These are phyloP conservation scores for Akanthomyces dipterigenus DNA, from an alignment of 2,329 filamentous ascomycete species.

Conservation along the genomic window DNA sequence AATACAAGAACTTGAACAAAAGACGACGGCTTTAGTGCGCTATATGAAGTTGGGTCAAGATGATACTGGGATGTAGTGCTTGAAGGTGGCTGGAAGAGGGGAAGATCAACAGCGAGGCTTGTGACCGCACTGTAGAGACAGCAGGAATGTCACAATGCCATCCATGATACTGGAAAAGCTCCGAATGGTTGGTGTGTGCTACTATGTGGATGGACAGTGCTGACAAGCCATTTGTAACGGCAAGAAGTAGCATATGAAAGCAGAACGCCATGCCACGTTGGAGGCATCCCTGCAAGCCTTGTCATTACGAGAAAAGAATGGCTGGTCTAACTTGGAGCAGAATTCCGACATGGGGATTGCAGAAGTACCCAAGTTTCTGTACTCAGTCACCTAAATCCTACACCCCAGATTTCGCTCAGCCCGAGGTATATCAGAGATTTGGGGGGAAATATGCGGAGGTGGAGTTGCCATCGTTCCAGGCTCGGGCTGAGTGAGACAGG, in stretches of 20 bases:
- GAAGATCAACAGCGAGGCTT: neutral
- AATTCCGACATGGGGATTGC: neutral
- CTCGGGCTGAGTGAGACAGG: slow-evolving; percentile 3
- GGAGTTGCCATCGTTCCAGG: neutral
- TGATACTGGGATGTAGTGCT: neutral
- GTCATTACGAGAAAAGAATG: neutral
- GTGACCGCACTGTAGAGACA: neutral
- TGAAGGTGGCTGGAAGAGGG: slow-evolving; percentile 1
- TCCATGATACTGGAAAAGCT: neutral
- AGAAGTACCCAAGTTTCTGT: neutral
- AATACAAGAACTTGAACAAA: neutral
- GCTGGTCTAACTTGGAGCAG: neutral
- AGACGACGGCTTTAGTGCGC: neutral
- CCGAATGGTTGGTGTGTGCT: neutral
- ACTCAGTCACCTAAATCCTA: too few relatives aligned
- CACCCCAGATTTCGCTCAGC: neutral
- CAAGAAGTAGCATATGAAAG: neutral
- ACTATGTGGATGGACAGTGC: neutral
- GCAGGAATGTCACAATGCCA: neutral
- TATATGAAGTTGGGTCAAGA: neutral
- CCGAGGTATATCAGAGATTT: neutral
- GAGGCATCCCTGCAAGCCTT: neutral
- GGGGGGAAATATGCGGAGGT: neutral
- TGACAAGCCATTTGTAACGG: neutral
- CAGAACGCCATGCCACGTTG: neutral